These are phyloP conservation scores for Raddia distichophylla DNA, from an alignment of 176 grass and related monocot species.

Conservation along the genomic window DNA sequence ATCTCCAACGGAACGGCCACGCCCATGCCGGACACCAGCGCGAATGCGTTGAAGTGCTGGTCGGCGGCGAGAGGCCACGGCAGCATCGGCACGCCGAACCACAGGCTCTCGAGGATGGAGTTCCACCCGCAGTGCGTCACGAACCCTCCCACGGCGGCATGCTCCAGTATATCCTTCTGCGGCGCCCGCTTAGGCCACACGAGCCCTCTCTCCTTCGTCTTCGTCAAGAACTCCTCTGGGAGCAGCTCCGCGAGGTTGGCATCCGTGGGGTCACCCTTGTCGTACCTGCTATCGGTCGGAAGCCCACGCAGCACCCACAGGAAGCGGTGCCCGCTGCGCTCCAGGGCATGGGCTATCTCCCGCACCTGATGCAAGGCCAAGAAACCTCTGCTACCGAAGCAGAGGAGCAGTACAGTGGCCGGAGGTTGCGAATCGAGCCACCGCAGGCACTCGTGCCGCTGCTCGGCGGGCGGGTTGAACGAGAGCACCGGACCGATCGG, in stretches of 20 bases:
- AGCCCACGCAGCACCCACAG: constrained; percentile 46
- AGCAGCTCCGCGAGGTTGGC: constrained; percentile 9
- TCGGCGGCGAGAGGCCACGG: constrained; percentile 57
- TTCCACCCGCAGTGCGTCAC: too few relatives aligned
- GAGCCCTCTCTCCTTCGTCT: constrained; percentile 32
- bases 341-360: constrained; percentile 45
- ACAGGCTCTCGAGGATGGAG: neutral
- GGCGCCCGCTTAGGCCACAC: constrained; percentile 48
- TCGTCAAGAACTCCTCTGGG: constrained; percentile 41
- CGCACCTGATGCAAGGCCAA: constrained; percentile 20
- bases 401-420: constrained; percentile 46
- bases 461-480: neutral
- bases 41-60: constrained; percentile 63
- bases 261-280: neutral
- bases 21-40: constrained; percentile 29
- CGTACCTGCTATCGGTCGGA: neutral
- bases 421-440: constrained; percentile 53
- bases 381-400: constrained; percentile 46
- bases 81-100: constrained; percentile 51
- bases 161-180: constrained; percentile 46
- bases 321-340: constrained; percentile 45
- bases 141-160: constrained; percentile 18
- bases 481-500: constrained; percentile 36
- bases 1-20: constrained; percentile 33
- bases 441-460: constrained; percentile 35